These are phyloP conservation scores for Pyrus betulifolia DNA, from an alignment of 306 rosid species.

Conservation along the genomic window DNA sequence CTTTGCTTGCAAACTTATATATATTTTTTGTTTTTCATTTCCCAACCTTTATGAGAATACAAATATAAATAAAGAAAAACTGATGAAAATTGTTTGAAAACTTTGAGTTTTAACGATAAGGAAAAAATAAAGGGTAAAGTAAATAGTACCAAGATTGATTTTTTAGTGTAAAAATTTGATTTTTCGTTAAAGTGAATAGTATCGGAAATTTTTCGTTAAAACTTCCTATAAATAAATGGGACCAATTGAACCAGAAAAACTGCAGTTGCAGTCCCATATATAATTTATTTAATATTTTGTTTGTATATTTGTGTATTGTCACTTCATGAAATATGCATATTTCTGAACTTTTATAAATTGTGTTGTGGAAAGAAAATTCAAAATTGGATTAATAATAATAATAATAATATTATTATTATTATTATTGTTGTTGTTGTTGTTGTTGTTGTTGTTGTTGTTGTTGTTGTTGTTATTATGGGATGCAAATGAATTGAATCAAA, in stretches of 20 bases:
- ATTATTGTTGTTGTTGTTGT: not conserved
- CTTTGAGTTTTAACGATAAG: too few relatives aligned
- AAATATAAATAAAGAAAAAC: not conserved
- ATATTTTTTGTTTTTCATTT: slow-evolving; percentile 1
- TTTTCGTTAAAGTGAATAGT: too few relatives aligned
- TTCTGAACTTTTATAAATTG: not conserved
- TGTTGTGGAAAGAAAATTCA: not conserved
- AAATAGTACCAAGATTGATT: too few relatives aligned
- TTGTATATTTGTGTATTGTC: not conserved
- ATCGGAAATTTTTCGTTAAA: too few relatives aligned
- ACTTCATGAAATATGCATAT: not conserved
- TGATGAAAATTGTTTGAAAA: too few relatives aligned
- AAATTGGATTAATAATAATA: too few relatives aligned
- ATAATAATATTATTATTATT: not conserved
- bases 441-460: not conserved
- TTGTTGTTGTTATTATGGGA: not conserved
- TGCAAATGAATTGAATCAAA: not conserved
- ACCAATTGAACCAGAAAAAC: not conserved
- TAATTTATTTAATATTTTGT: not conserved
- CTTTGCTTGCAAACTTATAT: slow-evolving; percentile 27
- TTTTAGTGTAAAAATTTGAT: too few relatives aligned
- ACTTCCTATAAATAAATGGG: not conserved
- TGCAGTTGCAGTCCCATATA: not conserved
- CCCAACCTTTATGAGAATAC: not conserved
- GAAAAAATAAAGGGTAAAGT: too few relatives aligned